Base-by-base conservation (phyloP, 257 asterid genomes). In the Solanum tarijense region DNA sequence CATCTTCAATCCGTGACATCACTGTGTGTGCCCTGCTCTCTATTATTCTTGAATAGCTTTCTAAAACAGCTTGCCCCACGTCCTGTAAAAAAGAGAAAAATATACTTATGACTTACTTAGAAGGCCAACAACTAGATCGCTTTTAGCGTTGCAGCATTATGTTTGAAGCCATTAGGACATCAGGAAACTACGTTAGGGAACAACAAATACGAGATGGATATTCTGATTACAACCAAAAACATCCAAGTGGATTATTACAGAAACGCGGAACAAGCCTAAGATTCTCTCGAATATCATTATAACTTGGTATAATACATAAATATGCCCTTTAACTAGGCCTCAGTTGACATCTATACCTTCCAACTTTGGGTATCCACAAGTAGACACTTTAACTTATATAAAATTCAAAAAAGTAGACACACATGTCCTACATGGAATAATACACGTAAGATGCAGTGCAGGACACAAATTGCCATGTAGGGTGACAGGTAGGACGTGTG, bases 11-110 rank as follows among this genome's bases (percentile, higher is more conserved):
- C 88, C 98, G 88, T 43, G 99, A 94, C 88, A 95, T 84, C 21
- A 96, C 98, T 8, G 95, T 96, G 89, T 89, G 94, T 25, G 98
- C 99, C 82, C 95, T 83, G 69, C 96, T 96, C 86, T 96, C 99
- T 66, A 96, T 88, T 58, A 95, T 94, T 91, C 99, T 92, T 52
- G 99, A 96, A 89, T 96, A 96, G 94, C 99, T 96, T 87, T 96
- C 99, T 46, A 95, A 89, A 86, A 96, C 88, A 21, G 98, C 98
- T 1, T 93, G 99, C 83, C 99, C 99, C 87, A 96, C 98, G 68
- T 96, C 98, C 99, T 96, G 89, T 25, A 71, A 72, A 34, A 86
- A 62, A 68, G 83, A 88, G 78, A 87, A 89, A 23, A 72, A 4
- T 31, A 21, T 39, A 79, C 31, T 18, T 46, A 6, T 29, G 12